Conservation (phyloP, 306 rosid genomes). For the Vigna trinervia region DNA sequence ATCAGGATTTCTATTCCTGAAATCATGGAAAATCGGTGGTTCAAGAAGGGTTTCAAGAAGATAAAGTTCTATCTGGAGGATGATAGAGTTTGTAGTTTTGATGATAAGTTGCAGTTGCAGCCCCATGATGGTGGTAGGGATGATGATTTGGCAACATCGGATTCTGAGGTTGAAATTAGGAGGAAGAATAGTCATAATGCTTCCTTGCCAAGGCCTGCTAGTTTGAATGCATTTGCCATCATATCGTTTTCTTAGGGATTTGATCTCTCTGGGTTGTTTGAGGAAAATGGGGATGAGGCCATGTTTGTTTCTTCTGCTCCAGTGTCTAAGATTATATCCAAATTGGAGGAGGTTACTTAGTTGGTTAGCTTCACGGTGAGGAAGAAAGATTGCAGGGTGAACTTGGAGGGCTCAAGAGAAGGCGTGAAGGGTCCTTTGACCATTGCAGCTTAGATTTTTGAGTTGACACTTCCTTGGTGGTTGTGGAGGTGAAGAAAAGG, state of each 20-base stretch:
- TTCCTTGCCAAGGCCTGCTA: conserved; percentile 57
- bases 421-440: conserved; percentile 63
- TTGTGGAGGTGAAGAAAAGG: conserved; percentile 74
- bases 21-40: conserved; percentile 60
- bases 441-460: conserved; percentile 62
- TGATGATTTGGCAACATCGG: conserved; percentile 36
- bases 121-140: background rate
- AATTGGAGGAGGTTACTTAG: conserved; percentile 64
- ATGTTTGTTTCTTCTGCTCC: conserved; percentile 61
- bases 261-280: conserved; percentile 67
- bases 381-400: conserved; percentile 67
- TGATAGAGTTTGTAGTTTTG: conserved; percentile 51
- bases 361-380: conserved; percentile 64
- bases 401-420: conserved; percentile 66
- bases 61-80: conserved; percentile 62
- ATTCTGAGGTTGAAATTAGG: conserved; percentile 41
- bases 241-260: conserved; percentile 69
- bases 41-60: conserved; percentile 54
- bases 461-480: conserved; percentile 63
- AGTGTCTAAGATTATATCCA: conserved; percentile 58
- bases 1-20: conserved; percentile 57
- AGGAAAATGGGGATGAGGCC: conserved; percentile 63
- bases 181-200: conserved; percentile 20
- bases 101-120: conserved; percentile 16
- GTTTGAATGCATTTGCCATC: conserved; percentile 69